Evolutionary conservation across 164 flowering plant species (phyloP), one percentile per base, ranked within the genome.

Genomic region (Hamamelis virginiana): DNA sequence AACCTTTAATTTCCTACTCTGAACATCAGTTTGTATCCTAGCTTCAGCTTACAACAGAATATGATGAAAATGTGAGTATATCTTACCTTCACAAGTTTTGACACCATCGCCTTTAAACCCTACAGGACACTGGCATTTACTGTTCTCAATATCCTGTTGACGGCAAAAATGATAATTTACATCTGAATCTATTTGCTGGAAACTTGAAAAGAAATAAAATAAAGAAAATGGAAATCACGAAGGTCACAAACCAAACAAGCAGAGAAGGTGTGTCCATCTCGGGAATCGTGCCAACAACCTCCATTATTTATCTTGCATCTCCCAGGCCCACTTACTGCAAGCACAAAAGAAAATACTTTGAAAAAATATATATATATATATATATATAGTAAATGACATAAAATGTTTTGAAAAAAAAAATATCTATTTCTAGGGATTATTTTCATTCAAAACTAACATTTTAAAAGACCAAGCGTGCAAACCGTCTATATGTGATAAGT

Each of bases 71-170:
- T 19, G 62, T 22, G 22, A 47, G 28, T 46, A 25, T 16, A 15
- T 65, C 82, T 76, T 74, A 89, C 97, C 98, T 82, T 74, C 77
- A 83, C 98, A 94, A 58, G 78, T 86, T 55, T 94, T 87, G 57
- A 84, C 82, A 71, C 97, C 97, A 81, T 94, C 97, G 27, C 97
- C 97, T 75, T 72, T 89, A 77, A 91, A 90, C 66, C 98, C 98
- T 62, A 78, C 68, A 68, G 98, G 98, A 76, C 98, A 91, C 68
- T 74, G 67, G 72, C 98, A 94, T 72, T 84, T 86, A 38, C 79
- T 79, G 12, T 68, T 81, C 51, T 68, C 89, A 68, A 15, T 22
- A 63, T 87, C 92, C 97, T 91, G 83, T 69, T 45, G 62, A 66
- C 12, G 46, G 64, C 8, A 53, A 23, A 66, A 55, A 55, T 55